A percentile compares a stretch with the other conserved stretches of the same genome.
phyloP scores from a whole-genome alignment of 2,329 filamentous ascomycete genomes.

The Paecilomyces sp. region DNA sequence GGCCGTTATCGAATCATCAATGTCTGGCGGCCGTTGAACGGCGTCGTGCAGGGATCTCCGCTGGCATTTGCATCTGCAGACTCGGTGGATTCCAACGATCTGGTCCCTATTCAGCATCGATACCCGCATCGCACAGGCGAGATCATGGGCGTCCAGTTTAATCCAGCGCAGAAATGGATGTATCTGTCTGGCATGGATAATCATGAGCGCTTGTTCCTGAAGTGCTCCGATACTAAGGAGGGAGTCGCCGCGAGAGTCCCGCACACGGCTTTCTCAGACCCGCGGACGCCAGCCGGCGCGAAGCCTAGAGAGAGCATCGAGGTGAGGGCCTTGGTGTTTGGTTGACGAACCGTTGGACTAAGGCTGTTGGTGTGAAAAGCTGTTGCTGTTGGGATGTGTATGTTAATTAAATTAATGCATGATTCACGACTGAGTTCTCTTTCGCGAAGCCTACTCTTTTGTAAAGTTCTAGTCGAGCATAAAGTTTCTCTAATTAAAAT shows the following conservation, averaged over 20 bases:
- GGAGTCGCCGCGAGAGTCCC: conserved; percentile 45
- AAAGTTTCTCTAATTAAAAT: no score
- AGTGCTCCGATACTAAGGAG: conserved; percentile 67
- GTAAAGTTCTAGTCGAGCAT: no score
- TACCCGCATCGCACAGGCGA: conserved; percentile 66
- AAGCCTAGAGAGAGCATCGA: conserved; percentile 81
- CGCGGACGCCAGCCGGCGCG: conserved; percentile 61
- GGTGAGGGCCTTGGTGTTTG: conserved; percentile 78
- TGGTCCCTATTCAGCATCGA: conserved; percentile 66
- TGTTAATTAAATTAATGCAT: no score
- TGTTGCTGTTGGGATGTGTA: no score
- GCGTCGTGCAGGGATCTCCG: conserved; percentile 49
- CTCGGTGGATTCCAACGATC: conserved; percentile 53
- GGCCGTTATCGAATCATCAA: conserved; percentile 78
- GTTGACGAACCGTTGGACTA: conserved; percentile 26
- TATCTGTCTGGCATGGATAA: conserved; percentile 74
- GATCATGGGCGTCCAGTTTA: conserved; percentile 62
- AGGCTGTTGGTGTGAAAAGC: no score
- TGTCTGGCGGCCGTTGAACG: conserved; percentile 68
- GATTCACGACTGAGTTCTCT: no score
- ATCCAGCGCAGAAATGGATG: conserved; percentile 62
- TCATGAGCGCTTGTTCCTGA: conserved; percentile 64
- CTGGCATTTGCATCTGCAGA: conserved; percentile 52
- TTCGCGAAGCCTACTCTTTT: no score
- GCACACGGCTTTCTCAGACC: conserved; percentile 75